Percentiles rank a stretch among this genome's conserved stretches.
Conservation (phyloP, 140 eudicot species). For the Bidens hawaiensis region DNA sequence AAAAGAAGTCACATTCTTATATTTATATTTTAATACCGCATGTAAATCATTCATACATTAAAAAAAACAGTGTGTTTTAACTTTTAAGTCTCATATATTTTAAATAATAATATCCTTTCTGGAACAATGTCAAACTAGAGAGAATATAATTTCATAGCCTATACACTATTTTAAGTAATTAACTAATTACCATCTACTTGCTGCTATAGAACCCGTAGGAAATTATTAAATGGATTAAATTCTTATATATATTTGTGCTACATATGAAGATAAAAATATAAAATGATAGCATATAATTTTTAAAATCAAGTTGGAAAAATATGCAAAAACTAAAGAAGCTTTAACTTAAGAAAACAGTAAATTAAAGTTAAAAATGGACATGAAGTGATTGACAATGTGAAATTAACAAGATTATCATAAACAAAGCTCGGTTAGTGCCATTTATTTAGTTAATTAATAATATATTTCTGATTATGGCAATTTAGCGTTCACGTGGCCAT, state of each 20-base stretch:
- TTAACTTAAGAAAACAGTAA: conserved; percentile 14
- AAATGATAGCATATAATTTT: not conserved
- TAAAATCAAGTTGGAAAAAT: not conserved
- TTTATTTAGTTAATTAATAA: conserved; percentile 13
- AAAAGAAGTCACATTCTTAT: not conserved
- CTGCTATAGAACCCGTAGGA: not conserved
- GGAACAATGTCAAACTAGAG: not conserved
- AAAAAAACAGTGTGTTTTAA: conserved; percentile 1
- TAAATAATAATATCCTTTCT: not conserved
- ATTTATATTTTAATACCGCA: not conserved
- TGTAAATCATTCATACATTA: not conserved
- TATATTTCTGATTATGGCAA: conserved; percentile 4
- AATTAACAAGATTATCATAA: conserved; percentile 35
- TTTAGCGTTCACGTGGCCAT: conserved; percentile 35
- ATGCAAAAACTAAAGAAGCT: not conserved
- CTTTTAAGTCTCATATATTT: not conserved
- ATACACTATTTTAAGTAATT: not conserved
- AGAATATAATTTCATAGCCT: not conserved
- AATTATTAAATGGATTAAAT: not conserved
- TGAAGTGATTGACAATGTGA: conserved; percentile 23
- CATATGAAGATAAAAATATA: not conserved
- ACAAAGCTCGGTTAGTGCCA: conserved; percentile 25
- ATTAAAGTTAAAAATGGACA: conserved; percentile 23
- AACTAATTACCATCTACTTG: conserved; percentile 1
- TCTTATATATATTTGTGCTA: not conserved